These are phyloP conservation scores for Dentipellis sp. DNA, from an alignment of 768 basidiomycete genomes.

Conservation along the genomic window DNA sequence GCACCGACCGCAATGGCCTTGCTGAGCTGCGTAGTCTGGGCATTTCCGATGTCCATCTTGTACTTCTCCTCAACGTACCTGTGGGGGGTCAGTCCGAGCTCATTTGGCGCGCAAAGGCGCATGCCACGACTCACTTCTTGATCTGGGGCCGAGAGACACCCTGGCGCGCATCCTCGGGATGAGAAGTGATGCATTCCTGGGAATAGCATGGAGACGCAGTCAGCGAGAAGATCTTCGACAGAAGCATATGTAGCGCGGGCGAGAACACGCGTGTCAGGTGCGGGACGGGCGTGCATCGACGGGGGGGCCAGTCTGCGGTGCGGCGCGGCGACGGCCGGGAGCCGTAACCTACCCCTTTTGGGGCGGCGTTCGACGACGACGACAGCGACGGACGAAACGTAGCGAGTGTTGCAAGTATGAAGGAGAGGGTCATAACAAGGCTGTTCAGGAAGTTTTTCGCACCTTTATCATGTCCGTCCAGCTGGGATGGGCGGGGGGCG, in stretches of 20 bases:
- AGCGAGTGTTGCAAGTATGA: conserved; percentile 10
- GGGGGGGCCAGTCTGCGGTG: conserved; percentile 13
- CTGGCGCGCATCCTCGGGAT: conserved; percentile 66
- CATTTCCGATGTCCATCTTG: conserved; percentile 68
- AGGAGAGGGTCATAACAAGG: conserved; percentile 2
- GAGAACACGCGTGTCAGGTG: conserved; percentile 3
- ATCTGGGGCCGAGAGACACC: conserved; percentile 89
- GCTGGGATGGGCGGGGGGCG: conserved; percentile 39
- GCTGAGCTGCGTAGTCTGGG: conserved; percentile 71
- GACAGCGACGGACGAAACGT: neutral
- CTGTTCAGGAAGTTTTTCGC: conserved; percentile 17
- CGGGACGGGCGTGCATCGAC: conserved; percentile 12
- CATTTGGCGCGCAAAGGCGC: conserved; percentile 1
- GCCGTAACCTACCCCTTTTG: conserved; percentile 36
- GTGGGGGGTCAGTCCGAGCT: neutral
- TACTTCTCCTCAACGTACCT: conserved; percentile 84
- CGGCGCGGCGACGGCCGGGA: conserved; percentile 24
- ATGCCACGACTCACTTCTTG: conserved; percentile 66
- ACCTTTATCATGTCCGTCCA: conserved; percentile 83
- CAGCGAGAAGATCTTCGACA: neutral
- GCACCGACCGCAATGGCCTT: conserved; percentile 75
- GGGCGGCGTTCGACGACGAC: conserved; percentile 14
- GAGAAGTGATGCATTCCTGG: conserved; percentile 75
- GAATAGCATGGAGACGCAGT: conserved; percentile 8
- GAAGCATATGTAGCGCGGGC: neutral